Conservation (phyloP, 108 stramenopile genomes). For the Stephanodiscus minutulus region DNA sequence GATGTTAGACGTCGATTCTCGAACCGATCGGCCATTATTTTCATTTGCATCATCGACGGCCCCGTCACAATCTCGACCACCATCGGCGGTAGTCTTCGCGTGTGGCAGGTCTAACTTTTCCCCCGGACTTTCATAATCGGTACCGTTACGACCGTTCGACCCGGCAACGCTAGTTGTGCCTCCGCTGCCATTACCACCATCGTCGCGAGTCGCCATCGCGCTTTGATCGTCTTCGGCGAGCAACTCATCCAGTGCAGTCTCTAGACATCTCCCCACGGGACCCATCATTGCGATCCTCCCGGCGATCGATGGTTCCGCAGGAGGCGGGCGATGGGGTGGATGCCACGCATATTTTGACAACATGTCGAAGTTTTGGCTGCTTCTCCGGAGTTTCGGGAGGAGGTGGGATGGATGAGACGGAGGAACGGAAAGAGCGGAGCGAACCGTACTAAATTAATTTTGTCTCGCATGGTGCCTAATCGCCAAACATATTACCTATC, state of each 20-base stretch:
- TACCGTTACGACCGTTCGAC: not conserved
- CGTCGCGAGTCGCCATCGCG: not conserved
- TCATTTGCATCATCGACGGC: not conserved
- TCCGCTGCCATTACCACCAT: not conserved
- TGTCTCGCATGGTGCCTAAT: too few species aligned
- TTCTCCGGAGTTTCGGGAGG: too few species aligned
- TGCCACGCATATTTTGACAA: conserved; percentile 31
- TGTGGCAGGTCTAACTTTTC: not conserved
- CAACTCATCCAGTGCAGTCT: conserved; percentile 40
- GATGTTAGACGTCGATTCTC: not conserved
- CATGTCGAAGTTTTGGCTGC: not conserved
- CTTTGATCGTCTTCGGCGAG: conserved; percentile 17
- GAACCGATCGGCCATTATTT: not conserved
- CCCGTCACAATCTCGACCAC: not conserved
- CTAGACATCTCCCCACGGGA: conserved; percentile 42
- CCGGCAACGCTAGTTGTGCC: not conserved
- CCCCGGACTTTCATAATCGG: not conserved
- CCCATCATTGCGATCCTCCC: conserved; percentile 37
- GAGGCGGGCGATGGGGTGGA: conserved; percentile 36
- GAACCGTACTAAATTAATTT: too few species aligned
- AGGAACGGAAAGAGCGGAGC: too few species aligned
- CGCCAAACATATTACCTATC: too few species aligned
- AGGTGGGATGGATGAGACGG: too few species aligned
- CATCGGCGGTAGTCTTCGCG: not conserved
- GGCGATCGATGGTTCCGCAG: conserved; percentile 20